These are phyloP conservation scores for Lactarius sp. DNA, from an alignment of 768 basidiomycete genomes.

Conservation along the genomic window DNA sequence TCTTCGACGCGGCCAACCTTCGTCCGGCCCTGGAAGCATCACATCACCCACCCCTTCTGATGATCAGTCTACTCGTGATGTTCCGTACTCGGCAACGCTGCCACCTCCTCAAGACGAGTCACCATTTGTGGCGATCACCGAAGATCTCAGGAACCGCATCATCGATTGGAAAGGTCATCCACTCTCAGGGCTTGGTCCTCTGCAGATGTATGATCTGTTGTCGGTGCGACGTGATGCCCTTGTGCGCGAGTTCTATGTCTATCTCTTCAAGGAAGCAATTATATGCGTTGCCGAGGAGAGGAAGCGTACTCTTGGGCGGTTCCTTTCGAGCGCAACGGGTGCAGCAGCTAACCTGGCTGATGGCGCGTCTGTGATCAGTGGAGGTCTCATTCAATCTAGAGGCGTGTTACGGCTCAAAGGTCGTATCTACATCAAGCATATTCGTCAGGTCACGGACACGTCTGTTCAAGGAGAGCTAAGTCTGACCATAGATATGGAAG, in stretches of 20 bases:
- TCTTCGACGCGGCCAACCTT: slow-evolving; percentile 31
- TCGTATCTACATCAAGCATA: slow-evolving; percentile 92
- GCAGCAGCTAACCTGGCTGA: slow-evolving; percentile 46
- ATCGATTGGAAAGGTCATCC: slow-evolving; percentile 97
- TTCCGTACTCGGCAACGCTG: slow-evolving; percentile 1
- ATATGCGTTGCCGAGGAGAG: slow-evolving; percentile 94
- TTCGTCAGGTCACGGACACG: slow-evolving; percentile 81
- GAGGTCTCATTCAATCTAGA: slow-evolving; percentile 34
- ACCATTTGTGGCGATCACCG: slow-evolving; percentile 78
- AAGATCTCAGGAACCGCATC: slow-evolving; percentile 85
- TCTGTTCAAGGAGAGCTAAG: slow-evolving; percentile 80
- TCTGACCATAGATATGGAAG: slow-evolving; percentile 96
- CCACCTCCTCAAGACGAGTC: slow-evolving; percentile 46
- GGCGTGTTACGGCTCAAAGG: slow-evolving; percentile 90
- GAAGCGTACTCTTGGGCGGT: slow-evolving; percentile 72
- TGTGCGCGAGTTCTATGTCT: slow-evolving; percentile 92
- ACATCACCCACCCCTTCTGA: slow-evolving; percentile 17
- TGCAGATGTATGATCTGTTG: slow-evolving; percentile 90
- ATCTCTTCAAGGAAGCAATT: slow-evolving; percentile 95
- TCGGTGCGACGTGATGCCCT: slow-evolving; percentile 85
- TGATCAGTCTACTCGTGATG: slow-evolving; percentile 12
- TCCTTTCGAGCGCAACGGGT: slow-evolving; percentile 55
- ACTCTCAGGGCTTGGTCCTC: slow-evolving; percentile 77
- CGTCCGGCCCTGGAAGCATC: slow-evolving; percentile 32
- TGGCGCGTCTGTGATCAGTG: slow-evolving; percentile 32